These are phyloP conservation scores for Neocallimastix lanati DNA, from an alignment of 192 early-diverging fungal species.

Conservation along the genomic window DNA sequence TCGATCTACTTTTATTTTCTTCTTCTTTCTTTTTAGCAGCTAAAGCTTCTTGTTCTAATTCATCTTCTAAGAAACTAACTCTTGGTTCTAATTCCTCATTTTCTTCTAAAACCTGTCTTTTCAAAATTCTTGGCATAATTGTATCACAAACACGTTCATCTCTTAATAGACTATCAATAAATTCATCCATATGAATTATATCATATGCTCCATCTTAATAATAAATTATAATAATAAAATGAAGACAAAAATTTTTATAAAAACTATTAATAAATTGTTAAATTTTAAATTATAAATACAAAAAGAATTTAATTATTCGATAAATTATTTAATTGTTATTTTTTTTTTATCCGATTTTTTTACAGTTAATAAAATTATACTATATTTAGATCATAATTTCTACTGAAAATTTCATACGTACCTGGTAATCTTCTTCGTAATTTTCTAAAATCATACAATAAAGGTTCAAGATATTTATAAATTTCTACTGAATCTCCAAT, in stretches of 20 bases:
- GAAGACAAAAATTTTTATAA: no score
- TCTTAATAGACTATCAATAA: slow-evolving; percentile 65
- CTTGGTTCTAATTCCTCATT: slow-evolving; percentile 62
- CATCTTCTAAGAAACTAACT: slow-evolving; percentile 52
- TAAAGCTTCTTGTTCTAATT: background rate
- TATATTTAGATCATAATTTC: no score
- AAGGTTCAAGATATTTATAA: slow-evolving; percentile 68
- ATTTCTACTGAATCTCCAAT: slow-evolving; percentile 57
- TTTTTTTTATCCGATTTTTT: no score
- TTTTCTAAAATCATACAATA: slow-evolving; percentile 74
- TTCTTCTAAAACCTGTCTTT: slow-evolving; percentile 67
- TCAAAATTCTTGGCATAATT: slow-evolving; percentile 68
- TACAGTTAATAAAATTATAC: no score
- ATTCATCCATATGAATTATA: slow-evolving; percentile 72
- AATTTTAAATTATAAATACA: no score
- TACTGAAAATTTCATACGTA: no score
- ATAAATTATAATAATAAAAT: slow-evolving; percentile 4
- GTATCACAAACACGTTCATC: slow-evolving; percentile 70
- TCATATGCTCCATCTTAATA: slow-evolving; percentile 19
- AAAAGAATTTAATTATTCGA: no score
- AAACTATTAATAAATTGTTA: no score
- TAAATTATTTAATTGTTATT: no score
- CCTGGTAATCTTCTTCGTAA: slow-evolving; percentile 35
- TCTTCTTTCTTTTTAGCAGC: background rate
- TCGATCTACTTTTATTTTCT: background rate